Percentiles rank a stretch among this genome's conserved stretches.
Conservation (phyloP, 495 filamentous ascomycete genomes). For the Penicillium verhagenii region DNA sequence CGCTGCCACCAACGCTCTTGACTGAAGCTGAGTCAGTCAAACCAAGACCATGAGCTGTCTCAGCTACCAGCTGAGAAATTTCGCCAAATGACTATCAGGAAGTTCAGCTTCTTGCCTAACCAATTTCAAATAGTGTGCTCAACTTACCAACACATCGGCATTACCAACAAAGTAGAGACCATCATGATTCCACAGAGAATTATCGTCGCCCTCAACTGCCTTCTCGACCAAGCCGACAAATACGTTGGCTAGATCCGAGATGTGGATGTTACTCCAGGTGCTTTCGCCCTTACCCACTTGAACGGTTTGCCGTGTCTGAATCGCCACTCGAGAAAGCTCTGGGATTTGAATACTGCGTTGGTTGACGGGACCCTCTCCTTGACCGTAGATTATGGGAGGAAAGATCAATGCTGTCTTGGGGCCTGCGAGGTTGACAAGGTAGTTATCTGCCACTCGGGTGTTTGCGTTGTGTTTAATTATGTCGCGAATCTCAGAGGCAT, state of each 20-base stretch:
- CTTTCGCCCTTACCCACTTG: conserved; percentile 57
- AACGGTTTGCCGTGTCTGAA: conserved; percentile 56
- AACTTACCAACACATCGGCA: conserved; percentile 46
- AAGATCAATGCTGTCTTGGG: conserved; percentile 65
- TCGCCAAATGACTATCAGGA: conserved; percentile 55
- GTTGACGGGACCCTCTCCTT: conserved; percentile 64
- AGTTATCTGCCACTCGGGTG: conserved; percentile 52
- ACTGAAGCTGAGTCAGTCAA: conserved; percentile 54
- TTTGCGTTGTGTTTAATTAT: conserved; percentile 43
- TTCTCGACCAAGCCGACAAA: conserved; percentile 58
- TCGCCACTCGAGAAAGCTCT: conserved; percentile 46
- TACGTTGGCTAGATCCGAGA: conserved; percentile 61
- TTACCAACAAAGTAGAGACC: conserved; percentile 68
- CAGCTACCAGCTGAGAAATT: conserved; percentile 53
- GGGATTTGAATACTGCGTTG: conserved; percentile 61
- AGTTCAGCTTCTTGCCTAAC: background rate
- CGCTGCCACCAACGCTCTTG: conserved; percentile 17
- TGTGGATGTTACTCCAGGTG: conserved; percentile 65
- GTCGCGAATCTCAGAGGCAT: conserved; percentile 27
- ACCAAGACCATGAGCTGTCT: conserved; percentile 54
- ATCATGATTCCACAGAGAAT: conserved; percentile 67
- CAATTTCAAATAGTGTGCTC: background rate
- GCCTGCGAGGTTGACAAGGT: conserved; percentile 39
- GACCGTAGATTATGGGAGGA: conserved; percentile 70
- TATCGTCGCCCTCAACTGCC: conserved; percentile 56